Base-by-base conservation (phyloP, 176 grass and related monocot species). In the Thinopyrum elongatum region DNA sequence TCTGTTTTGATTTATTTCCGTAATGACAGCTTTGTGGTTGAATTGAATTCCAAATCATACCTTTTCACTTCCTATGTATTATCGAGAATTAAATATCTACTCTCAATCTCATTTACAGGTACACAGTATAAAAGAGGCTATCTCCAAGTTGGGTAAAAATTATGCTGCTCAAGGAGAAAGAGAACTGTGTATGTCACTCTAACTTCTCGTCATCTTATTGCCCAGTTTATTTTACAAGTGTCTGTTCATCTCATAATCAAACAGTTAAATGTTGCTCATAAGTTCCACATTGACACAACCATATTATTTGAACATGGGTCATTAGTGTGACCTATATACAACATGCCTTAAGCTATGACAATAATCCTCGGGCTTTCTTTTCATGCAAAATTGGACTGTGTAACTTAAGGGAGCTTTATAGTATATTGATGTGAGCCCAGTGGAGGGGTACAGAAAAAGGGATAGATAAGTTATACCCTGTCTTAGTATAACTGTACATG, bases 151-250 rank as follows among this genome's bases (percentile, higher is more conserved):
- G 78, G 83, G 92, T 69, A 96, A 96, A 90, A 99, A 99, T 82
- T 96, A 92, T 88, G 90, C 90, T 63, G 94, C 94, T 76, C 97
- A 94, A 88, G 92, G 88, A 92, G 92, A 94, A 93, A 91, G 67
- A 72, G 94, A 94, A 75, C 47, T 88, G 71, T 81, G 97, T 99
- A 90, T 44, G 93, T 88, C 49, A 30, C 64, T 85, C 19, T 78
- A 70, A 22, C 62, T 87, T 65, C 17, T 70, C 0, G 0, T 62
- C 17, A 83, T 75, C 23, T 79, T 80, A 33, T 63, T 57, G 4
- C 72, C 42, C 61, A 57, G 8, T 78, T 72, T 70, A 29, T 21
- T 28, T 38, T 29, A 3, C 34, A 14, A 53, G 28, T 83, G 58
- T 71, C 22, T 68, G 15, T 44, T 36, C 22, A 38, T 71, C 51